A percentile compares a stretch with the other conserved stretches of the same genome.
Conservation (phyloP, 2,329 filamentous ascomycete genomes). For the Ophiosphaerella narmari region DNA sequence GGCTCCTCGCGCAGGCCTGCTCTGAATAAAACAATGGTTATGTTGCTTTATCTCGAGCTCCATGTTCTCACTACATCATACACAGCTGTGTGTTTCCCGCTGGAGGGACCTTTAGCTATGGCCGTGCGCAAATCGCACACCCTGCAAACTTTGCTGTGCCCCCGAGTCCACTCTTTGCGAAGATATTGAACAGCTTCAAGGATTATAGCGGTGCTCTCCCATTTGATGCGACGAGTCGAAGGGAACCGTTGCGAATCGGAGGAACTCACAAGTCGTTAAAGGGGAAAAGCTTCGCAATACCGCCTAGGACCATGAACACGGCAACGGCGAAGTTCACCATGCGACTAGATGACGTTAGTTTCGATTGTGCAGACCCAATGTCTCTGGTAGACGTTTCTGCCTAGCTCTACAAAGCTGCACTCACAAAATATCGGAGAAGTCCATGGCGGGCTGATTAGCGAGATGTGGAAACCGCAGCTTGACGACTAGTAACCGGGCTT, state of each 20-base stretch:
- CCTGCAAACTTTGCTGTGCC: no score
- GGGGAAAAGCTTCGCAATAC: slow-evolving; percentile 72
- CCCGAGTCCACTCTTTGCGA: background rate
- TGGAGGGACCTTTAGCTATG: no score
- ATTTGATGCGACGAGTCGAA: slow-evolving; percentile 1
- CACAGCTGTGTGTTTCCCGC: no score
- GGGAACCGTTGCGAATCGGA: slow-evolving; percentile 23
- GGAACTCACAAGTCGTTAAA: slow-evolving; percentile 48
- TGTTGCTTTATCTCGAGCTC: background rate
- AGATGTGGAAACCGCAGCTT: slow-evolving; percentile 43
- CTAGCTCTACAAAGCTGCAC: slow-evolving; percentile 45
- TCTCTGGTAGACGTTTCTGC: slow-evolving; percentile 14
- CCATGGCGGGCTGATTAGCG: slow-evolving; percentile 62
- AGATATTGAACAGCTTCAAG: background rate
- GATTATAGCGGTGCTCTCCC: background rate
- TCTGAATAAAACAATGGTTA: no score
- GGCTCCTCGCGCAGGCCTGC: background rate
- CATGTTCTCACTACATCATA: no score
- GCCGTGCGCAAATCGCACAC: no score
- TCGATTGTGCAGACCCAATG: slow-evolving; percentile 5
- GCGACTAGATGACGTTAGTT: slow-evolving; percentile 63
- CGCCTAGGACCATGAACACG: slow-evolving; percentile 85
- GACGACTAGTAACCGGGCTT: slow-evolving; percentile 13
- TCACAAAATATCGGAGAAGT: slow-evolving; percentile 91
- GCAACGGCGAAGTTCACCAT: slow-evolving; percentile 91